Evolutionary conservation across 2,329 filamentous ascomycete genomes (phyloP), one percentile per base, ranked within the genome.

Genomic region (Cytospora mali): DNA sequence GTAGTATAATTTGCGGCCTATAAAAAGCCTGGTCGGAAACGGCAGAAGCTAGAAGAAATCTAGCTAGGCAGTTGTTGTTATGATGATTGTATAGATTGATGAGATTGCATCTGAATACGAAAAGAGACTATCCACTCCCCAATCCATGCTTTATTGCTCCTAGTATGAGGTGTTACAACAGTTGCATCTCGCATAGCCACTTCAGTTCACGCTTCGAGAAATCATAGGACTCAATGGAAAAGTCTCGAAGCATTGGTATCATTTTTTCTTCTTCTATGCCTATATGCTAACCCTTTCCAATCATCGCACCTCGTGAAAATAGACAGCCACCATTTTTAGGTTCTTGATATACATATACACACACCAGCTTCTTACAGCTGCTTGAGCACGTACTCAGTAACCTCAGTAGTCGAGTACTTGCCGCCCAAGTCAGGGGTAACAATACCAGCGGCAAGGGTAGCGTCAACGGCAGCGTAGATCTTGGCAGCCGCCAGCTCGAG

Each of bases 381-480:
- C 81, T 82, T 91, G 68, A 97, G 83, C 56, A 98, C 89, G 77
- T 98, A 94, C 71, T 91, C 83, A 53, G 97, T 81, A 33, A 98
- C 92, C 79, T 98, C 86, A 69, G 91, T 85, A 5, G 95, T 98
- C 68, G 85, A 90, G 55, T 93, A 92, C 71, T 83, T 90, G 52
- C 95, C 95, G 58, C 95, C 94, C 74, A 99, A 83, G 74, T 99
- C 95, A 23, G 95, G 95, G 73, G 86, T 95, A 68, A 98, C 77
- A 67, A 93, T 81, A 66, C 88, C 93, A 73, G 95, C 93, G 75
- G 89, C 89, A 35, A 99, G 80, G 75, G 95, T 96, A 50, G 82
- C 93, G 77, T 99, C 95, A 27, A 98, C 93, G 25, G 95, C 95
- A 64, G 87, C 84, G 76, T 98, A 97, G 71, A 99, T 96, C 80